Evolutionary conservation across 208 protist genomes (phyloP).

Genomic region (Zelonia costaricensis): DNA sequence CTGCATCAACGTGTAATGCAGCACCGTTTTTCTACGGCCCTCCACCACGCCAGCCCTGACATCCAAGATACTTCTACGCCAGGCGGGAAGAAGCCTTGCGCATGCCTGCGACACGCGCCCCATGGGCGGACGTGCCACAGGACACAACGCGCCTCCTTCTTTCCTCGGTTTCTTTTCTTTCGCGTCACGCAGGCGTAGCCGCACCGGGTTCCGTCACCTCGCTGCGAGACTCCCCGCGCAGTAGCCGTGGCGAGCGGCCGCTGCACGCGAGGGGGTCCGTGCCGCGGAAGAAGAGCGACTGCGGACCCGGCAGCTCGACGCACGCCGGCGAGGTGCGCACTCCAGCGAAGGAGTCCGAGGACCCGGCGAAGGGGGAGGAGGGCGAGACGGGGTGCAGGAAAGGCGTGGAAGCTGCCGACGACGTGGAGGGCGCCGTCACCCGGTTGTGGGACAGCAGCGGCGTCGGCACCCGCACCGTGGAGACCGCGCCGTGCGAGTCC

Average conservation of each 20-base stretch:
- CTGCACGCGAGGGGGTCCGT: conserved; percentile 14
- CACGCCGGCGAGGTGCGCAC: conserved; percentile 19
- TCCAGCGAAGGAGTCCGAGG: not conserved
- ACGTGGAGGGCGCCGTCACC: not conserved
- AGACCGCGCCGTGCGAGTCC: too few relatives aligned
- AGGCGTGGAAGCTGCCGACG: not conserved
- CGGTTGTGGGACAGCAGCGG: not conserved
- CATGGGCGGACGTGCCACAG: too few relatives aligned
- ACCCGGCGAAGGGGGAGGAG: not conserved
- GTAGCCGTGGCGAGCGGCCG: conserved; percentile 8
- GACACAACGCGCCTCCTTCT: too few relatives aligned
- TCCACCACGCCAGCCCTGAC: too few relatives aligned
- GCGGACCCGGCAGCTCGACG: conserved; percentile 24
- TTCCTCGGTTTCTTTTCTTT: too few relatives aligned
- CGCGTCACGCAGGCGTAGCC: not conserved
- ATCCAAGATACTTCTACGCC: too few relatives aligned
- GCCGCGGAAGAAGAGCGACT: conserved; percentile 26
- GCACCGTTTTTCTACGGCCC: too few relatives aligned
- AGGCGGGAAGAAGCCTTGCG: too few relatives aligned
- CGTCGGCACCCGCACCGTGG: too few relatives aligned
- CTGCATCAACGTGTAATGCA: too few relatives aligned
- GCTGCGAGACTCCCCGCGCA: not conserved
- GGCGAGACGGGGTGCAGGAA: not conserved
- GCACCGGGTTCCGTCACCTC: not conserved
- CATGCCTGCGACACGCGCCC: too few relatives aligned